phyloP scores from a whole-genome alignment of 345 rosid genomes.

The Kernera saxatilis region DNA sequence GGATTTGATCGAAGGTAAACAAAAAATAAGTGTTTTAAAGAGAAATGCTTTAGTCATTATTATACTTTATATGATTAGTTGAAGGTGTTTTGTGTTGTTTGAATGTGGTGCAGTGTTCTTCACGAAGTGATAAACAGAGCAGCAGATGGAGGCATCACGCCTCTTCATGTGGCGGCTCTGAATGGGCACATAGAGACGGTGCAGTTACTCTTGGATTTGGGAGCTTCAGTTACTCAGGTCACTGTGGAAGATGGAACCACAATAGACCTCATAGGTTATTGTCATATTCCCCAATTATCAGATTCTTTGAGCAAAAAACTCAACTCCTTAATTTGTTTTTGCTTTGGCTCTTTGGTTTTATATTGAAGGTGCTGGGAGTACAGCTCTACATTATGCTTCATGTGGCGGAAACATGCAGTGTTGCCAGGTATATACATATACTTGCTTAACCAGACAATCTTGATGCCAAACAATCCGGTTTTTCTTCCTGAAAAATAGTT shows the following conservation, averaged over 20 bases:
- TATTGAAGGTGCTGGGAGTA: slow-evolving; percentile 87
- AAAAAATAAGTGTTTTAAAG: not conserved
- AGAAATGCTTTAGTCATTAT: no score
- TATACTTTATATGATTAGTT: no score
- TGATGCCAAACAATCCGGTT: not conserved
- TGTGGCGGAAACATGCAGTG: slow-evolving; percentile 95
- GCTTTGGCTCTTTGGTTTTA: not conserved
- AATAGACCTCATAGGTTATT: slow-evolving; percentile 83
- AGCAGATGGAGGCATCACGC: slow-evolving; percentile 94
- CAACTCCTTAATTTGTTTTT: slow-evolving; percentile 1
- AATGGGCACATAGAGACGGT: slow-evolving; percentile 84
- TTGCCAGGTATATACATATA: slow-evolving; percentile 59
- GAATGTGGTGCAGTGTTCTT: slow-evolving; percentile 44
- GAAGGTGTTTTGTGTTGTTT: not conserved
- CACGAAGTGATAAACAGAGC: slow-evolving; percentile 62
- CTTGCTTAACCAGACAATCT: slow-evolving; percentile 1
- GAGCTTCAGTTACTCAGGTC: slow-evolving; percentile 73
- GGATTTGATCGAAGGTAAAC: slow-evolving; percentile 56
- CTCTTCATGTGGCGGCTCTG: slow-evolving; percentile 90
- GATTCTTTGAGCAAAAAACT: not conserved
- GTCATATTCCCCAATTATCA: not conserved
- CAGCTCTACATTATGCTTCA: slow-evolving; percentile 93
- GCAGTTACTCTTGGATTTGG: slow-evolving; percentile 79
- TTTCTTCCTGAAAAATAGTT: not conserved
- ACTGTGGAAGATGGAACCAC: slow-evolving; percentile 90